Evolutionary conservation across 768 basidiomycete species (phyloP), one percentile per base, ranked within the genome.

Genomic region (Neoboletus brunneissimus): DNA sequence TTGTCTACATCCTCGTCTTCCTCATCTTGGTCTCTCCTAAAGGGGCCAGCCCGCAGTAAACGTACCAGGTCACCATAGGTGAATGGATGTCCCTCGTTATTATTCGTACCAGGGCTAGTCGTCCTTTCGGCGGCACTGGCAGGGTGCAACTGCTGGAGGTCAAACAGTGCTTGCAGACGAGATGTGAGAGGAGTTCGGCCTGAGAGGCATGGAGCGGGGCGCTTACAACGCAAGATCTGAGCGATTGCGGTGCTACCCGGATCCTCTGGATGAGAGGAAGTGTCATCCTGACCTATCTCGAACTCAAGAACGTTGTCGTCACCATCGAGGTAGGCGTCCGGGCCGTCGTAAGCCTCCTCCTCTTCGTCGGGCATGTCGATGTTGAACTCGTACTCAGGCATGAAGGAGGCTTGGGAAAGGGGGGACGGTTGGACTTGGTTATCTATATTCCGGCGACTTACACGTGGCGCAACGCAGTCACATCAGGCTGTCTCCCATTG

Each of bases 1-100:
- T 73, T 70, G 15, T 74, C 75, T 4, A 70, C 70, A 12, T 82
- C 77, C 0, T 75, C 78, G n/a, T 61, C 60, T 20, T 73, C 75
- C 3, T 76, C 75, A 18, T 80, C 76, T 5, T 76, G 76, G 20
- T 70, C 73, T 42, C 47, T 53, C n/a, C 55, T 57, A 2, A 43
- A 38, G 45, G 65, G 42, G 20, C 44, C 55, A 12, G 55, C 32
- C 32, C 62, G 51, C 34, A 71, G 54, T 0, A 67, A 54, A 41
- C 59, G 67, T 46, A 64, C 62, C 15, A 73, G 55, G 56, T 68
- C 67, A 4, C 61, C 61, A 18, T 71, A 62, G 11, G 64, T 67
- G 50, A 71, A 54, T 13, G 42, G 44, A 20, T 47, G 50, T 44
- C 51, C 48, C 35, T 50, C 51, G 47, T 43, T 32, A 38, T 38